These are phyloP conservation scores for Alopecurus myosuroides DNA, from an alignment of 176 grass and related monocot genomes.

Conservation along the genomic window DNA sequence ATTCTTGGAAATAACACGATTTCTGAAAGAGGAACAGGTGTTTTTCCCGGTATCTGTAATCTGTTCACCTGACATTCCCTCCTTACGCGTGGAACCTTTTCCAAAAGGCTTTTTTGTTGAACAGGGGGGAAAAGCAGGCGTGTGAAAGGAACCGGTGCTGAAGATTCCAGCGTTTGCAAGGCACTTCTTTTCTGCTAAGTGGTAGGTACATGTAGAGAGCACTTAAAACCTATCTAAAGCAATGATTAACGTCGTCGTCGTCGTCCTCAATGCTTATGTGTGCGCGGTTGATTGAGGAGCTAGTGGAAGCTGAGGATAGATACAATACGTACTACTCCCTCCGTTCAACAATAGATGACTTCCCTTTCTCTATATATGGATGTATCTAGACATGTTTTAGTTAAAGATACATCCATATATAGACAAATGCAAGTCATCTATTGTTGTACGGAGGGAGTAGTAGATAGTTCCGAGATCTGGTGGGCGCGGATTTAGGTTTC, in stretches of 20 bases:
- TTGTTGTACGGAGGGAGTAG: too few relatives aligned
- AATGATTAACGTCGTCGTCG: slow-evolving; percentile 33
- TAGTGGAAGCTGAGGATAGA: slow-evolving; percentile 22
- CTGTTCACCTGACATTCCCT: not conserved
- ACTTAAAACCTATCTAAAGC: slow-evolving; percentile 41
- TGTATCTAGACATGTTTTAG: too few relatives aligned
- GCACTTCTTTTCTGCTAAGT: slow-evolving; percentile 24
- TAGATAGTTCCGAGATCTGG: slow-evolving; percentile 9
- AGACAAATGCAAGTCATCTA: too few relatives aligned
- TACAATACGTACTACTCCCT: too few relatives aligned
- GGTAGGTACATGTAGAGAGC: slow-evolving; percentile 39
- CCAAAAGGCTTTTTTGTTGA: not conserved
- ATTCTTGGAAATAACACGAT: not conserved
- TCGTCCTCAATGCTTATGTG: not conserved
- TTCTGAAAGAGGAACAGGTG: not conserved
- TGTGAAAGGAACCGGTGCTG: slow-evolving; percentile 31
- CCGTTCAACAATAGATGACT: too few relatives aligned
- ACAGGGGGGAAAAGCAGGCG: not conserved
- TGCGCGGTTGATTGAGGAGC: slow-evolving; percentile 26
- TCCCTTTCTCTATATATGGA: too few relatives aligned
- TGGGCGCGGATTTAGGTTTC: not conserved
- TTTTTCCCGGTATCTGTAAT: not conserved
- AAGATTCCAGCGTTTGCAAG: slow-evolving; percentile 33
- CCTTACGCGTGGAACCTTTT: not conserved
- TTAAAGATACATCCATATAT: too few relatives aligned